Conservation (phyloP, 495 filamentous ascomycete genomes). For the Oidiodendron maius region DNA sequence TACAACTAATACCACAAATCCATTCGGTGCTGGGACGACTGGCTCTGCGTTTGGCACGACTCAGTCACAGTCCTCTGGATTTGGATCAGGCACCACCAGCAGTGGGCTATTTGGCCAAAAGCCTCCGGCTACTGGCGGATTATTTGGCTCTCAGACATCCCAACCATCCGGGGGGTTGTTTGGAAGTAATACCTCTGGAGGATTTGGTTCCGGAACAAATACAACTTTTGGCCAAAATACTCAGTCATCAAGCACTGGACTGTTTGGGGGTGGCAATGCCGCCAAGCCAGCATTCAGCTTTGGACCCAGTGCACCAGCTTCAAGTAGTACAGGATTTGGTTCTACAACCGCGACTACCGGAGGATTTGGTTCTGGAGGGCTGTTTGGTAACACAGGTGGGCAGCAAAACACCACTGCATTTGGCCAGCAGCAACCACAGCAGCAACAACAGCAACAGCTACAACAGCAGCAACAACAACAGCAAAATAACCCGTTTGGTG, state of each 20-base stretch:
- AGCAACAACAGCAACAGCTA: too few species aligned
- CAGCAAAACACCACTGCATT: slow-evolving; percentile 22
- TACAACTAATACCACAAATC: slow-evolving; percentile 30
- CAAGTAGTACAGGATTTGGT: slow-evolving; percentile 34
- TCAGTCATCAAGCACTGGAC: slow-evolving; percentile 18
- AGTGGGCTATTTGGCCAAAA: slow-evolving; percentile 52
- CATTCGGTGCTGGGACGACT: slow-evolving; percentile 47
- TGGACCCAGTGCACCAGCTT: slow-evolving; percentile 26
- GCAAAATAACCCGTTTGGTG: slow-evolving; percentile 23
- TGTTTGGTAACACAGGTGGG: slow-evolving; percentile 34
- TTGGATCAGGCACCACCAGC: slow-evolving; percentile 37
- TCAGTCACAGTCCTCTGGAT: slow-evolving; percentile 35
- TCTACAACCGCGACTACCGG: slow-evolving; percentile 29
- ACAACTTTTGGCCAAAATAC: slow-evolving; percentile 23
- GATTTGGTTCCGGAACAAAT: slow-evolving; percentile 21
- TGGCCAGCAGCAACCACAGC: slow-evolving; percentile 24
- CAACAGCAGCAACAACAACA: slow-evolving; percentile 21
- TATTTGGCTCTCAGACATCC: slow-evolving; percentile 19
- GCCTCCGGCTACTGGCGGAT: slow-evolving; percentile 23
- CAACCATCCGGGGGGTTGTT: slow-evolving; percentile 26
- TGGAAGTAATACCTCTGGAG: slow-evolving; percentile 20
- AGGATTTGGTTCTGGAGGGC: slow-evolving; percentile 26
- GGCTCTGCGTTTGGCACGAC: slow-evolving; percentile 48
- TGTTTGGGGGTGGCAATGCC: slow-evolving; percentile 24
- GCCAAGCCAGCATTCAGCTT: slow-evolving; percentile 30